Conservation (phyloP, 2,329 filamentous ascomycete species). For the Elsinoe ampelina region DNA sequence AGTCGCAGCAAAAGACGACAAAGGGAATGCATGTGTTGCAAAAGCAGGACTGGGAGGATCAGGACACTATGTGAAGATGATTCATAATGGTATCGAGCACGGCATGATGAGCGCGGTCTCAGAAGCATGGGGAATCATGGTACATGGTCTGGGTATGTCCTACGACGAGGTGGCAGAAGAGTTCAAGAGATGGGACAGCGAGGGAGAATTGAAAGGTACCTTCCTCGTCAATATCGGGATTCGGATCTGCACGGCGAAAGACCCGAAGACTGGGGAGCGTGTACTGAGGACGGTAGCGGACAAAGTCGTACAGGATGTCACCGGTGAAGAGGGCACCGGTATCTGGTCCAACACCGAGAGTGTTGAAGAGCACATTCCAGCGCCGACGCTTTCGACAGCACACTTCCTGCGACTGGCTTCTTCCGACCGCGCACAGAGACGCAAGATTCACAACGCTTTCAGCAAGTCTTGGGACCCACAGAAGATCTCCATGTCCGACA, state of each 20-base stretch:
- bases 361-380: constrained; percentile 51
- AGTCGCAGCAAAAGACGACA: constrained; percentile 53
- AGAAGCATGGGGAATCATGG: constrained; percentile 58
- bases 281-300: constrained; percentile 56
- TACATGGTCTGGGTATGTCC: constrained; percentile 46
- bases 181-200: constrained; percentile 51
- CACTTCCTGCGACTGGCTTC: constrained; percentile 57
- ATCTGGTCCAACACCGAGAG: constrained; percentile 57
- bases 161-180: constrained; percentile 53
- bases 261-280: constrained; percentile 34
- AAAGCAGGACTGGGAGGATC: constrained; percentile 53
- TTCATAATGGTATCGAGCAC: constrained; percentile 66
- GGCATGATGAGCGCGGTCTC: constrained; percentile 58
- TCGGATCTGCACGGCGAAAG: constrained; percentile 49
- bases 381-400: constrained; percentile 53
- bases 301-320: constrained; percentile 62
- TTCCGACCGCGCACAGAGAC: constrained; percentile 49
- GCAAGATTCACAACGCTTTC: constrained; percentile 41
- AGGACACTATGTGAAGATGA: constrained; percentile 67
- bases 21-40: constrained; percentile 51
- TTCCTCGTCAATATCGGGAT: constrained; percentile 56
- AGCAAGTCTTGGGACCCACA: constrained; percentile 33
- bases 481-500: constrained; percentile 25
- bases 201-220: constrained; percentile 50
- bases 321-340: constrained; percentile 57